phyloP scores from a whole-genome alignment of 495 filamentous ascomycete species.

The Neurospora discreta region DNA sequence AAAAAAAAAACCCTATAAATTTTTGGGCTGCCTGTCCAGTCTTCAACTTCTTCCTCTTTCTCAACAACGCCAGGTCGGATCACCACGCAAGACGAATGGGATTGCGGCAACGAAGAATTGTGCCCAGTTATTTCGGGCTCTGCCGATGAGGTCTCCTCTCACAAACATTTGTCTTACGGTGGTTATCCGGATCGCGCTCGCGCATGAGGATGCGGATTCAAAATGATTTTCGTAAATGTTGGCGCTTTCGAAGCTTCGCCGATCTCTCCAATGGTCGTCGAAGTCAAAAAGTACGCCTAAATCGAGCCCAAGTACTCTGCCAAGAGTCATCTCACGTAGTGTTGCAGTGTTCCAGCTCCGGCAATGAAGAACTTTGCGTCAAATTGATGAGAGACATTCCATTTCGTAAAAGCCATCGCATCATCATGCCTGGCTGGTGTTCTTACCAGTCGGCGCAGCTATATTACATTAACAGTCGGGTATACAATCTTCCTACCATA shows the following conservation, averaged over 20 bases:
- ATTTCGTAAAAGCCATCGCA: not conserved
- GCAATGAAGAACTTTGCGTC: constrained; percentile 62
- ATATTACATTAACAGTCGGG: constrained; percentile 1
- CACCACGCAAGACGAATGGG: not conserved
- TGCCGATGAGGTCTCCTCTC: not conserved
- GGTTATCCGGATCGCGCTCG: not conserved
- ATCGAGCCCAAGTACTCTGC: constrained; percentile 53
- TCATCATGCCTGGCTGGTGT: not conserved
- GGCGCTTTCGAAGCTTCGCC: constrained; percentile 73
- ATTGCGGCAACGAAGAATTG: not conserved
- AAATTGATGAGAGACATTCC: constrained; percentile 58
- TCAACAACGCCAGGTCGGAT: not conserved
- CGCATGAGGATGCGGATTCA: not conserved
- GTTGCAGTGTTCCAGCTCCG: constrained; percentile 58
- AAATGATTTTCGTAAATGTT: constrained; percentile 5
- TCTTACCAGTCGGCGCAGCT: not conserved
- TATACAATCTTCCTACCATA: not conserved
- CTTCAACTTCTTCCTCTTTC: not conserved
- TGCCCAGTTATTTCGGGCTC: not conserved
- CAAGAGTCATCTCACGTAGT: constrained; percentile 70
- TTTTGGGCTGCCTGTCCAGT: not conserved
- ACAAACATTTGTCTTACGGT: not conserved
- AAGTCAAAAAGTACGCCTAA: constrained; percentile 64
- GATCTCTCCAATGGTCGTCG: constrained; percentile 47
- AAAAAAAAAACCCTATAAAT: constrained; percentile 14